phyloP scores from a whole-genome alignment of 768 basidiomycete genomes.

The Coprinopsis sp. region DNA sequence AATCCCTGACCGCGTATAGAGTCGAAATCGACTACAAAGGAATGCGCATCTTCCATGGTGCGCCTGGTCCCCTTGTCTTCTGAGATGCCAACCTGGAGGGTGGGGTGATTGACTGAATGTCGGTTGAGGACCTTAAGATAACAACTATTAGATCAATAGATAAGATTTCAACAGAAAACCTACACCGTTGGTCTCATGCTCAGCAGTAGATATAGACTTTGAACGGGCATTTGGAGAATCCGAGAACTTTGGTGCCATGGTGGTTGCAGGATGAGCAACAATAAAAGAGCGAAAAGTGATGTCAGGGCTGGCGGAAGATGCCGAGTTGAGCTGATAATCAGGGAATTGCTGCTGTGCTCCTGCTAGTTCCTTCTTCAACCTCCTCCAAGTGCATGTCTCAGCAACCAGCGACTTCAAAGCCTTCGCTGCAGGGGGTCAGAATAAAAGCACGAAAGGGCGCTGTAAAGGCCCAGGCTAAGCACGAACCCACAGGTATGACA shows the following conservation, averaged over 20 bases:
- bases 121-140: constrained; percentile 60
- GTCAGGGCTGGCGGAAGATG: background rate
- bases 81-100: constrained; percentile 66
- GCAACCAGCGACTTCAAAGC: constrained; percentile 78
- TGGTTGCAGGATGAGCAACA: constrained; percentile 1
- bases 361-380: too few relatives aligned
- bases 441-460: constrained; percentile 92
- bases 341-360: too few relatives aligned
- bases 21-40: constrained; percentile 92
- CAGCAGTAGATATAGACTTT: constrained; percentile 75
- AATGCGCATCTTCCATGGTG: constrained; percentile 97
- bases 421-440: constrained; percentile 89
- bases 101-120: constrained; percentile 60
- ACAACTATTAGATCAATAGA: constrained; percentile 3
- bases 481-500: constrained; percentile 72
- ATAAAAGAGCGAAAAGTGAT: constrained; percentile 8
- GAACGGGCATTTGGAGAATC: constrained; percentile 76
- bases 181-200: constrained; percentile 75
- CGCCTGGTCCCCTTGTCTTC: constrained; percentile 89
- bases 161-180: constrained; percentile 20
- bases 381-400: constrained; percentile 97
- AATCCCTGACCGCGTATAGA: constrained; percentile 92
- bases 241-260: constrained; percentile 38
- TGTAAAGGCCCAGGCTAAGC: constrained; percentile 89
- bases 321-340: constrained; percentile 10